Evolutionary conservation across 2,329 filamentous ascomycete species (phyloP), one percentile per base, ranked within the genome.

Genomic region (Venturia asperata): DNA sequence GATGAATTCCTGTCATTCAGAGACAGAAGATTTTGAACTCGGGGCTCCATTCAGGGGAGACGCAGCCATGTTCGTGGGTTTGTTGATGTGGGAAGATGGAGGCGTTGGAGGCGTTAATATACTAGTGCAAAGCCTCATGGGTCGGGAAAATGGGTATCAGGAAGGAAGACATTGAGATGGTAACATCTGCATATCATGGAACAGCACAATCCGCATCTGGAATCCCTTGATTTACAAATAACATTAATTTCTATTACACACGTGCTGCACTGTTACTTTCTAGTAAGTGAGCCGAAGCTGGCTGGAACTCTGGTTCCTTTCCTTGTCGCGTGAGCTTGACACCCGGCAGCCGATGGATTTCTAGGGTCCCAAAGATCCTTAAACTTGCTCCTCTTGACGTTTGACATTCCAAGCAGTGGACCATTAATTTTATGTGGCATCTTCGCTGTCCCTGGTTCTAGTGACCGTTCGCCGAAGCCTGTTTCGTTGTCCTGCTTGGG

Each of bases 11-110:
- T 24, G 30, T 47, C 34, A 42, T 63, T 45, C 34, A 39, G 27
- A n/a, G 42, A 45, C 37, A 63, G 62, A 15, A 64, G 63, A 30
- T 64, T 64, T 49, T 34, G 27, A 24, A 64, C 63, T 43, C 63
- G 63, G 34, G 63, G 63, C 52, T 64, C 63, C 63, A 64, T 64
- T 61, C 52, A 58, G 52, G 10, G 17, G 24, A 34, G n/a, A 17
- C 30, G 30, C 52, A n/a, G 52, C 52, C 52, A 58, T 58, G 30
- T 58, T 58, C 52, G 52, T 34, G 27, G 5, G 52, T 39, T 37
- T 10, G 47, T 27, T 52, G 47, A 21, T 13, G 21, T 27, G 21
- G 47, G 15, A 21, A 24, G 47, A 37, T 5, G 27, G 13, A 27
- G 34, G 4, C 34, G 49, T 34, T 34, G 30, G 17, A 58, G 6